Percentiles rank a stretch among this genome's conserved stretches.
Evolutionary conservation across 2,329 filamentous ascomycete species (phyloP).

Genomic region (Penicillium polonicum): DNA sequence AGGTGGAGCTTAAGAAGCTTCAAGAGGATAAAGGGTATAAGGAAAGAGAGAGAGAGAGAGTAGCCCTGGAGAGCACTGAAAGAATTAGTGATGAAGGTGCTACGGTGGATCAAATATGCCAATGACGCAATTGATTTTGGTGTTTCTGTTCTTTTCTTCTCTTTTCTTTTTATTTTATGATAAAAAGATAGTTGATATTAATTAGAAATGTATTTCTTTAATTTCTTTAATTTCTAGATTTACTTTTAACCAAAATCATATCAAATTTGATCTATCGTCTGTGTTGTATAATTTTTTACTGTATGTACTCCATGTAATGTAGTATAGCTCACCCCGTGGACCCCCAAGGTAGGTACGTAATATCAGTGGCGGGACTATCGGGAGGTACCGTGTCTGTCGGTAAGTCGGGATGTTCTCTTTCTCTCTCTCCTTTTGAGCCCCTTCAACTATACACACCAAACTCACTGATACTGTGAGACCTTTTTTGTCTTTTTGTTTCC

Average conservation of each 20-base stretch:
- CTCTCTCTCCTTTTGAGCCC: background rate
- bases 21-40: conserved; percentile 5
- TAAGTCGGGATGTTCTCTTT: conserved; percentile 21
- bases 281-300: too few species aligned
- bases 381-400: conserved; percentile 25
- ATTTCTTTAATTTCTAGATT: too few species aligned
- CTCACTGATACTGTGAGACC: background rate
- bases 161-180: background rate
- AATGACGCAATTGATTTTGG: conserved; percentile 10
- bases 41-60: background rate
- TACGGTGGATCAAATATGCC: conserved; percentile 13
- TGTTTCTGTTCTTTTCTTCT: background rate
- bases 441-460: background rate
- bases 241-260: too few species aligned
- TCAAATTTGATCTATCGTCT: background rate
- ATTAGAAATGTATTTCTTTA: too few species aligned
- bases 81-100: conserved; percentile 8
- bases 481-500: background rate
- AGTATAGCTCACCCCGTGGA: background rate
- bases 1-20: conserved; percentile 11
- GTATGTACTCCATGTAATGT: too few species aligned
- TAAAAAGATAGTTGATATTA: too few species aligned
- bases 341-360: conserved; percentile 1
- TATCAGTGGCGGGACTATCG: conserved; percentile 15
- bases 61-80: background rate